phyloP scores from a whole-genome alignment of 2,329 filamentous ascomycete genomes.

The Xylariomycetidae sp. region DNA sequence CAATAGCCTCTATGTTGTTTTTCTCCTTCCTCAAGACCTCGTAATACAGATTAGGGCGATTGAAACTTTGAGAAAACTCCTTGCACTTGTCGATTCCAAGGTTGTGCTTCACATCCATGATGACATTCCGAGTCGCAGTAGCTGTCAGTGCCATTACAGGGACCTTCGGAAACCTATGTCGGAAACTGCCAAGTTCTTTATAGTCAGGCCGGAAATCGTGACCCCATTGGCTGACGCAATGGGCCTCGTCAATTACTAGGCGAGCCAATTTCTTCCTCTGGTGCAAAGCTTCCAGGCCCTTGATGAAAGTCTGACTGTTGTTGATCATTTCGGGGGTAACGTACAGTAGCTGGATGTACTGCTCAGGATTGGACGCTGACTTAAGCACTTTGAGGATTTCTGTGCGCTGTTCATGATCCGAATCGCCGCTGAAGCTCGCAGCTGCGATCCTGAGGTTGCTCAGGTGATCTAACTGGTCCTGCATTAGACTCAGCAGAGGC shows the following conservation, averaged over 20 bases:
- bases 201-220: slow-evolving; percentile 98
- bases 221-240: slow-evolving; percentile 98
- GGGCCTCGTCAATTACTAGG: slow-evolving; percentile 96
- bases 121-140: slow-evolving; percentile 90
- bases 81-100: slow-evolving; percentile 76
- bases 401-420: slow-evolving; percentile 55
- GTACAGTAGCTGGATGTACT: slow-evolving; percentile 81
- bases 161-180: slow-evolving; percentile 68
- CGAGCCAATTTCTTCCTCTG: slow-evolving; percentile 70
- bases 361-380: slow-evolving; percentile 62
- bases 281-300: slow-evolving; percentile 64
- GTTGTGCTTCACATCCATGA: slow-evolving; percentile 85
- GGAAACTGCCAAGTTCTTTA: slow-evolving; percentile 74
- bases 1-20: slow-evolving; percentile 49
- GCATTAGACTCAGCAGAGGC: slow-evolving; percentile 90
- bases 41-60: slow-evolving; percentile 90
- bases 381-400: slow-evolving; percentile 62
- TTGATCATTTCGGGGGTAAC: slow-evolving; percentile 96
- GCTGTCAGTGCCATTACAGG: slow-evolving; percentile 94
- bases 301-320: slow-evolving; percentile 68
- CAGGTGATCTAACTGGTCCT: slow-evolving; percentile 89
- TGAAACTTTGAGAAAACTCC: slow-evolving; percentile 89
- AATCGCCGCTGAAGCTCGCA: slow-evolving; percentile 76
- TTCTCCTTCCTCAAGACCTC: slow-evolving; percentile 72
- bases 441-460: slow-evolving; percentile 72